Percentiles rank a stretch among this genome's conserved stretches.
These are phyloP conservation scores for Alliaria petiolata DNA, from an alignment of 345 rosid species.

Conservation along the genomic window DNA sequence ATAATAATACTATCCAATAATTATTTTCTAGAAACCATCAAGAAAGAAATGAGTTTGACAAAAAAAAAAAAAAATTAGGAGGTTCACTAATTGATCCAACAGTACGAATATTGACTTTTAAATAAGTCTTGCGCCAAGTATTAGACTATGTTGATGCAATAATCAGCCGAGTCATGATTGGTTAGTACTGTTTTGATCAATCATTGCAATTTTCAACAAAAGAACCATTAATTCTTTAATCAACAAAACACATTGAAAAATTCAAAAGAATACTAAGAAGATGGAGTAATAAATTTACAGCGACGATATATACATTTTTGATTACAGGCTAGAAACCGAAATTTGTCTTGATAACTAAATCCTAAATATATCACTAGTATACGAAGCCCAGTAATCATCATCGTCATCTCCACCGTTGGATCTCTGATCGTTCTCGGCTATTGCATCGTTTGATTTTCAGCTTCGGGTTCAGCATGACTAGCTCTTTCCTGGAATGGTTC, in stretches of 20 bases:
- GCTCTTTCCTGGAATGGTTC: no score
- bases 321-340: background rate
- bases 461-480: background rate
- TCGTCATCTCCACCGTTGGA: conserved; percentile 17
- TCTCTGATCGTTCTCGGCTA: conserved; percentile 8
- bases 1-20: background rate
- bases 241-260: no score
- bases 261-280: background rate
- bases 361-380: background rate
- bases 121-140: background rate
- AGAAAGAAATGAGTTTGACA: background rate
- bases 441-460: background rate
- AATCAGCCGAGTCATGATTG: conserved; percentile 25
- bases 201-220: conserved; percentile 10
- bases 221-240: background rate
- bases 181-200: no score
- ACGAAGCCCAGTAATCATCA: background rate
- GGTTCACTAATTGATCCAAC: conserved; percentile 9
- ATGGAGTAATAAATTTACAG: background rate
- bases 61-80: background rate
- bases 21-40: background rate
- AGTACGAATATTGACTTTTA: conserved; percentile 1
- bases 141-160: conserved; percentile 5
- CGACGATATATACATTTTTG: background rate
- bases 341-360: background rate